Evolutionary conservation across 169 alveolate genomes (phyloP).

Genomic region (Eimeria acervulina): DNA sequence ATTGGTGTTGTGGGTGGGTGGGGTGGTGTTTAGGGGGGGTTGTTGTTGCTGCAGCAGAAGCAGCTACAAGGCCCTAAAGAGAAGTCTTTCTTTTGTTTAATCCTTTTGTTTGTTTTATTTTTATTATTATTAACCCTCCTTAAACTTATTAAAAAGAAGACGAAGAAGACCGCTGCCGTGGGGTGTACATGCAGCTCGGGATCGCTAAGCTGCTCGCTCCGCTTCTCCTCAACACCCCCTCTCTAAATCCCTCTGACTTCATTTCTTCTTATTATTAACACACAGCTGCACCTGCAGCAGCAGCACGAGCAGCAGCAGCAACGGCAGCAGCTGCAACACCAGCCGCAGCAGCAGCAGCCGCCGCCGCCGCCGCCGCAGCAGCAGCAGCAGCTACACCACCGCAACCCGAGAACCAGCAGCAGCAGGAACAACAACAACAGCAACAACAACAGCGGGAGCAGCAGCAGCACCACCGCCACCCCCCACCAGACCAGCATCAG

Average conservation of each 20-base stretch:
- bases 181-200: not conserved
- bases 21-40: not conserved
- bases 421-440: not conserved
- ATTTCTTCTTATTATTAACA: not conserved
- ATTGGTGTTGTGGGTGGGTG: not conserved
- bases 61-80: not conserved
- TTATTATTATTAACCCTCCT: not conserved
- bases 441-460: not conserved
- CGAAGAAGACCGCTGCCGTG: not conserved
- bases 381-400: not conserved
- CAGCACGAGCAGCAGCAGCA: not conserved
- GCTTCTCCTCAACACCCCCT: not conserved
- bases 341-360: not conserved
- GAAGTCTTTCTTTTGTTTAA: not conserved
- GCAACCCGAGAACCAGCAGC: not conserved
- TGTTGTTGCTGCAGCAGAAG: too few species aligned
- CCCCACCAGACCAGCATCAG: too few species aligned
- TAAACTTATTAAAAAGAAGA: not conserved
- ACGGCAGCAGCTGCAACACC: not conserved
- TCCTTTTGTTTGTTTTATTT: not conserved
- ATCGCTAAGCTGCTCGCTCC: too few species aligned
- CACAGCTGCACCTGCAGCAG: not conserved
- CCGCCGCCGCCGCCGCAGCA: not conserved
- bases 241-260: not conserved
- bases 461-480: constrained; percentile 11